Percentiles rank a stretch among this genome's conserved stretches.
Conservation (phyloP, 495 filamentous ascomycete species). For the Hyaloscypha variabilis region DNA sequence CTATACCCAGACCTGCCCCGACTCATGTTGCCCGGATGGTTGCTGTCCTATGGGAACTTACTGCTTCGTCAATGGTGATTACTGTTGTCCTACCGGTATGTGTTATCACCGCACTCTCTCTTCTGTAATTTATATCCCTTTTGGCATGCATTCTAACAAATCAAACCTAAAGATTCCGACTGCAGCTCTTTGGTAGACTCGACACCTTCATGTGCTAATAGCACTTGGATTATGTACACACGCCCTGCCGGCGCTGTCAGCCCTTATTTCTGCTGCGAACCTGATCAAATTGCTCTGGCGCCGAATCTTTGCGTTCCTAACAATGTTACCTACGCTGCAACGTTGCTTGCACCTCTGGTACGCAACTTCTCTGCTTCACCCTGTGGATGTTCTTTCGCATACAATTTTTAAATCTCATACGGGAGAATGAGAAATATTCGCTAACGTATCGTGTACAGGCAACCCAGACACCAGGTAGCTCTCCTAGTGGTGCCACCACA, state of each 20-base stretch:
- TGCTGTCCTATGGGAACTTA: conserved; percentile 8
- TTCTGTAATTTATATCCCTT: background rate
- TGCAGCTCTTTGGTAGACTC: conserved; percentile 7
- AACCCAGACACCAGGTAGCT: background rate
- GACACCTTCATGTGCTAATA: conserved; percentile 1
- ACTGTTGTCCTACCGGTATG: conserved; percentile 11
- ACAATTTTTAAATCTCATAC: background rate
- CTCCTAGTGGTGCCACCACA: background rate
- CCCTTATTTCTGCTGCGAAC: conserved; percentile 12
- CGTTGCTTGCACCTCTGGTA: background rate
- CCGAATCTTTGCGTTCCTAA: conserved; percentile 6
- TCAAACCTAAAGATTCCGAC: background rate
- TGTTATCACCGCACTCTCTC: background rate
- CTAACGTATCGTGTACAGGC: background rate
- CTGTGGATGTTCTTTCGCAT: background rate
- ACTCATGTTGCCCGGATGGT: conserved; percentile 7
- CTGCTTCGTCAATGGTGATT: conserved; percentile 3
- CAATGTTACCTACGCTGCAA: background rate
- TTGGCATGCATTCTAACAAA: background rate
- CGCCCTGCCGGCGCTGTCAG: background rate
- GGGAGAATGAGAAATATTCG: background rate
- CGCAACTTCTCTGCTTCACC: background rate
- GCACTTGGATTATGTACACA: conserved; percentile 1
- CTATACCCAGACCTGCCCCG: conserved; percentile 7
- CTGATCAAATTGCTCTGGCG: conserved; percentile 1